Base-by-base conservation (phyloP, 2,329 filamentous ascomycete species). In the Neurospora sp. region DNA sequence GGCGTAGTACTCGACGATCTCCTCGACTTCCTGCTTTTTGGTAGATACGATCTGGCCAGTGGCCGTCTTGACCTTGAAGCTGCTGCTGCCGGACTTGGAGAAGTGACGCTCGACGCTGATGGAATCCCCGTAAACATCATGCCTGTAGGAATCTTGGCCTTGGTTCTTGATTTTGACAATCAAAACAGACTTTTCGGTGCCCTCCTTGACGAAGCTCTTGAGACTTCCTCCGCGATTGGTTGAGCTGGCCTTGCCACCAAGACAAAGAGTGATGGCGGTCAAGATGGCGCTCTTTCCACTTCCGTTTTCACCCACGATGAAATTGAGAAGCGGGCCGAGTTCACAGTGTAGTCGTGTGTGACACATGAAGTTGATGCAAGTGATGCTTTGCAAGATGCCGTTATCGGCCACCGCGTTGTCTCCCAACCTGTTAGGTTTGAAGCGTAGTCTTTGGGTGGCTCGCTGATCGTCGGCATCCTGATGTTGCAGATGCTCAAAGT, bases 231-330 rank as follows among this genome's bases (percentile, higher is more conserved):
- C 96, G 73, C 96, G 91, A 77, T 98, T 98, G 4, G 96, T 98
- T 17, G 92, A 88, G 69, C 92, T 92, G 1, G 96, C 94, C 79
- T 97, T 98, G 23, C 92, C 95, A 71, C 96, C 96, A n/a, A 99
- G 84, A 77, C 96, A 98, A 40, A 99, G 85, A 0, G 93, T 97
- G 73, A 99, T 88, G 4, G 93, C 96, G 0, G 96, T 98, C 37
- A 99, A 82, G 15, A 98, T 91, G 2, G 96, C 96, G 79, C 96
- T 99, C 82, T 99, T 99, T 41, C 96, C 96, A 78, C 95, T 98
- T 39, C 96, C 96, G 78, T 99, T 99, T 79, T 97, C 93, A 17
- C 96, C 96, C 69, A 97, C 94, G 72, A 99, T 94, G 80, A 99
- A 99, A 80, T 99, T 99, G 79, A 99, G 96, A 43, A 97, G 83